Percentiles rank a stretch among this genome's conserved stretches.
Conservation (phyloP, 345 rosid species). For the Ceriops decandra region DNA sequence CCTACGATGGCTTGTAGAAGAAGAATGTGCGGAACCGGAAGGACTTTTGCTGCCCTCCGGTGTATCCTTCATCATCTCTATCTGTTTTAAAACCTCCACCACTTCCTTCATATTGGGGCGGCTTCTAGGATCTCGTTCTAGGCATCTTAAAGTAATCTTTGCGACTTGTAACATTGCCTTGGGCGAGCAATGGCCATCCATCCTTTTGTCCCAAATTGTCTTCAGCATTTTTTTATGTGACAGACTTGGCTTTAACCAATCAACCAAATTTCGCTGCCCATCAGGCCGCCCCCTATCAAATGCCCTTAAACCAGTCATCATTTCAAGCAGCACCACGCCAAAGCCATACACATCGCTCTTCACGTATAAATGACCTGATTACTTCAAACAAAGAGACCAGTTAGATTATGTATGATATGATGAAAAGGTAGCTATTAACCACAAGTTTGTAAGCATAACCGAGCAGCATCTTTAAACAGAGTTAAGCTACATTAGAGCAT, state of each 20-base stretch:
- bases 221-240: slow-evolving; percentile 39
- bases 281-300: slow-evolving; percentile 35
- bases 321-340: slow-evolving; percentile 61
- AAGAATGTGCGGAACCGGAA: slow-evolving; percentile 14
- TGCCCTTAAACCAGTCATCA: slow-evolving; percentile 52
- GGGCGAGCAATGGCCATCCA: slow-evolving; percentile 52
- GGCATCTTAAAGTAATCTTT: slow-evolving; percentile 41
- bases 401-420: no score
- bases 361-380: slow-evolving; percentile 56
- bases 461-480: no score
- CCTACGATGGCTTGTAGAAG: slow-evolving; percentile 1
- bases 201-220: slow-evolving; percentile 37
- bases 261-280: slow-evolving; percentile 48
- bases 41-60: slow-evolving; percentile 12
- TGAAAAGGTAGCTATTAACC: no score
- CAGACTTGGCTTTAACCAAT: slow-evolving; percentile 49
- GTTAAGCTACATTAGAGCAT: no score
- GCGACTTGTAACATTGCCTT: slow-evolving; percentile 44
- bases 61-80: slow-evolving; percentile 34
- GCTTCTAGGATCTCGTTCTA: slow-evolving; percentile 39
- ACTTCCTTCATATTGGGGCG: slow-evolving; percentile 66
- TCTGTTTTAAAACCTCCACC: slow-evolving; percentile 45
- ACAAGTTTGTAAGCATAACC: no score
- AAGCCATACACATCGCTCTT: slow-evolving; percentile 72
- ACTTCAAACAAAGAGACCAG: no score